Base-by-base conservation (phyloP, 164 flowering plant genomes). In the Echeveria elegans region DNA sequence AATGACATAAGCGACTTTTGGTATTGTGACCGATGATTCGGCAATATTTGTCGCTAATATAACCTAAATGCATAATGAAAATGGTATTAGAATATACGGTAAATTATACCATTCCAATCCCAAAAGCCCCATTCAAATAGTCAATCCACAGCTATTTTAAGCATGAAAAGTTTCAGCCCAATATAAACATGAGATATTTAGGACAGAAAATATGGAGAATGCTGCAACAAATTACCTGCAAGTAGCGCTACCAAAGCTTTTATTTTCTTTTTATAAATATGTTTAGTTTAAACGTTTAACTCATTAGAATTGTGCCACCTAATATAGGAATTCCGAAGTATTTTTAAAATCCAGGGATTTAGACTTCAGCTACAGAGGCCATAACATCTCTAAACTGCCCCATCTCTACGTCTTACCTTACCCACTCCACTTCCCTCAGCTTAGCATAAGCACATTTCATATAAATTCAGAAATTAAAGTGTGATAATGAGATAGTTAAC, bases 1-100 rank as follows among this genome's bases (percentile, higher is more conserved):
- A 74, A 94, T 89, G 48, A 94, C 96, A 77, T 70, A 88, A n/a
- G 96, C 96, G 63, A 91, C 93, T 77, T 91, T 81, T 56, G 99
- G 99, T 69, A 94, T 94, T 40, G 99, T 94, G n/a, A 94, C 99
- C 28, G 99, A 94, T 37, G 99, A 94, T 67, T 94, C 97, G 31
- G 99, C 99, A 83, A 94, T 94, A 72, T 94, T 94, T 69, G 99
- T 94, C 29, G 99, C 99, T 73, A 94, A 73, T 72, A 94, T 94
- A n/a, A 94, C 95, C 99, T 91, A 73, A 63, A 59, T 15, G 71
- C 66, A 71, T 48, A 48, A 45, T 7, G 12, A 7, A 31, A 50
- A 40, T 10, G 15, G 15, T n/a, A 36, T 34, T n/a, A 34, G 26
- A 21, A 56, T 26, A 67, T 8, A 31, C 15, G 24, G 28, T 30